Conservation (phyloP, 2,329 filamentous ascomycete species). For the Ascochyta koolunga region DNA sequence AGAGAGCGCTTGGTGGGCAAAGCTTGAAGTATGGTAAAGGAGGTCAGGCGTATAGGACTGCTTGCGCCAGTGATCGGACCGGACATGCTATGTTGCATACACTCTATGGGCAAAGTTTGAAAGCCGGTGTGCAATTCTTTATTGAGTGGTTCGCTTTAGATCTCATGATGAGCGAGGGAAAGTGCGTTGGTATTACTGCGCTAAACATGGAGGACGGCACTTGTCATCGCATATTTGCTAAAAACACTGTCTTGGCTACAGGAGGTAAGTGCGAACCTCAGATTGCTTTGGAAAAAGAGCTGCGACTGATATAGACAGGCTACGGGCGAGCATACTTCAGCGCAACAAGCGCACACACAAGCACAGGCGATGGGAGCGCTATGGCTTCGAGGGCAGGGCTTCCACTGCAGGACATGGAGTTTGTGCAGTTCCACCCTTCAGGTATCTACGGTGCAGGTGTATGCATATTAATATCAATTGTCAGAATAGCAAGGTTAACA, state of each 20-base stretch:
- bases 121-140: slow-evolving; percentile 57
- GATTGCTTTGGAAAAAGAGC: neutral
- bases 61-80: slow-evolving; percentile 55
- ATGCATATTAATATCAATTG: neutral
- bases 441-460: slow-evolving; percentile 59
- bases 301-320: slow-evolving; percentile 28
- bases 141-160: slow-evolving; percentile 59
- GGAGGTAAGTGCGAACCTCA: slow-evolving; percentile 27
- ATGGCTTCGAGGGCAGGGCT: slow-evolving; percentile 58
- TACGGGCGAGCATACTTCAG: slow-evolving; percentile 60
- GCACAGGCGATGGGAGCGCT: slow-evolving; percentile 58
- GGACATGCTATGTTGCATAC: slow-evolving; percentile 60
- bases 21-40: slow-evolving; percentile 55
- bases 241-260: slow-evolving; percentile 57
- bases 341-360: slow-evolving; percentile 57
- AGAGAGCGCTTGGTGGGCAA: slow-evolving; percentile 57
- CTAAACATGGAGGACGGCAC: slow-evolving; percentile 59
- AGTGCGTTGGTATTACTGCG: slow-evolving; percentile 55
- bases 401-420: slow-evolving; percentile 59
- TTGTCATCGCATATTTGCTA: slow-evolving; percentile 55
- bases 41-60: slow-evolving; percentile 57
- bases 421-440: slow-evolving; percentile 59
- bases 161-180: slow-evolving; percentile 56
- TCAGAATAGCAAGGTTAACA: neutral
- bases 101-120: slow-evolving; percentile 57